Conservation (phyloP, 2,329 filamentous ascomycete species). For the Exophiala calicioides region DNA sequence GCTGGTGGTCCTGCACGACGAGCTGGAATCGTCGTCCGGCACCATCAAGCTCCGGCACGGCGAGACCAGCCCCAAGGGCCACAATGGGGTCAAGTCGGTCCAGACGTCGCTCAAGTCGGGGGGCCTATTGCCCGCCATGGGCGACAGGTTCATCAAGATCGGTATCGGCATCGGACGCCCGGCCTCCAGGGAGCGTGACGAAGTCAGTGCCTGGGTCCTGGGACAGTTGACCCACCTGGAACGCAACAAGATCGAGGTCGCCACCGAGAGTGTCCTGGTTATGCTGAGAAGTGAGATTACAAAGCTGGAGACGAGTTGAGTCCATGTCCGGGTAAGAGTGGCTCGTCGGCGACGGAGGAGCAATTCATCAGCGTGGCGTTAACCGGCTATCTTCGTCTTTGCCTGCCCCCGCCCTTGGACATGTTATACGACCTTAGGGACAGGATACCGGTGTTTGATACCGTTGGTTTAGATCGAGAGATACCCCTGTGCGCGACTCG, state of each 20-base stretch:
- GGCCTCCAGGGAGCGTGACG: constrained; percentile 60
- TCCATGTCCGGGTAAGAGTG: too few species aligned
- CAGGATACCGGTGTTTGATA: too few species aligned
- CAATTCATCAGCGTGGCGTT: too few species aligned
- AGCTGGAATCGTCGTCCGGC: constrained; percentile 73
- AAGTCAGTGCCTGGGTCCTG: constrained; percentile 78
- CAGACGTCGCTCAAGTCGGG: constrained; percentile 24
- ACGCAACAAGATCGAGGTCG: constrained; percentile 52
- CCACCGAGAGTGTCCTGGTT: constrained; percentile 52
- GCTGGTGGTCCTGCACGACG: constrained; percentile 84
- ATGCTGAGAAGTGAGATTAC: constrained; percentile 53
- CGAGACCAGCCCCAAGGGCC: constrained; percentile 63
- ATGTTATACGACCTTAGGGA: too few species aligned
- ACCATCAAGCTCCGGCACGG: constrained; percentile 63
- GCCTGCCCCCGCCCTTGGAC: too few species aligned
- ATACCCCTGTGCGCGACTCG: too few species aligned
- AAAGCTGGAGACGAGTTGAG: constrained; percentile 17
- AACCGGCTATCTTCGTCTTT: too few species aligned
- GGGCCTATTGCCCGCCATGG: constrained; percentile 51
- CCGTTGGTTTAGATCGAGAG: too few species aligned
- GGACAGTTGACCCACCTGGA: constrained; percentile 62
- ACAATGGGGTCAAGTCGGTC: constrained; percentile 74
- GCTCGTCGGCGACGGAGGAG: neutral
- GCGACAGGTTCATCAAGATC: constrained; percentile 60
- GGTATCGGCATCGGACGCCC: constrained; percentile 89